Evolutionary conservation across 108 stramenopile genomes (phyloP).

Genomic region (Stephanodiscus triporus): DNA sequence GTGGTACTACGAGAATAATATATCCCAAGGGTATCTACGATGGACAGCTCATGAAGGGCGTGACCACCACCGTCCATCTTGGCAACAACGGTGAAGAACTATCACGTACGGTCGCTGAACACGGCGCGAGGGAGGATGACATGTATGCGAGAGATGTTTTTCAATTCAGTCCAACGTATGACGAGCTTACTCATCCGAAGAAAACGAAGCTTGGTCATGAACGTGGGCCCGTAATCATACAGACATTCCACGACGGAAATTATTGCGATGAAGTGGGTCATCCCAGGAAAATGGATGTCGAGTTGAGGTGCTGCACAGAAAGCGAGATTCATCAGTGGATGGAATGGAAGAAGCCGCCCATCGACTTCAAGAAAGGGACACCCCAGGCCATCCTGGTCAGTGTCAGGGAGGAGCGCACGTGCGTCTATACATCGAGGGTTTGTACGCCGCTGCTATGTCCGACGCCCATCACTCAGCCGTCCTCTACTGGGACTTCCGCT

Average conservation of each 20-base stretch:
- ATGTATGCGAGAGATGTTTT: neutral
- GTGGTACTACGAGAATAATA: constrained; percentile 14
- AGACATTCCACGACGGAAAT: constrained; percentile 55
- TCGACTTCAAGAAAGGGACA: neutral
- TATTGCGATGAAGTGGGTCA: constrained; percentile 62
- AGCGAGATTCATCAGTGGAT: constrained; percentile 42
- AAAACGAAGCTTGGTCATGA: neutral
- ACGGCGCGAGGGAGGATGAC: neutral
- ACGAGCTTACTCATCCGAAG: no score
- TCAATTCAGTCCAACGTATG: neutral
- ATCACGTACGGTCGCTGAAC: neutral
- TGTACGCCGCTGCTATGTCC: constrained; percentile 79
- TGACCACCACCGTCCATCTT: neutral
- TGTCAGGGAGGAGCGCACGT: constrained; percentile 44
- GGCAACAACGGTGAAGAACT: neutral
- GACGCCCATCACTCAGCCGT: neutral
- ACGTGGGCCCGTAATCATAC: constrained; percentile 27
- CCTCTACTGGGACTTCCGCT: neutral
- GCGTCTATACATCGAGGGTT: constrained; percentile 65
- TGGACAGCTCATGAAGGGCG: constrained; percentile 14
- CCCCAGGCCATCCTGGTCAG: constrained; percentile 32
- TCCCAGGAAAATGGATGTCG: constrained; percentile 54
- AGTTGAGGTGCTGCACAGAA: constrained; percentile 67
- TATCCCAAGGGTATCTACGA: constrained; percentile 25
- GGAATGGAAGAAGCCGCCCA: constrained; percentile 12